Evolutionary conservation across 2,329 filamentous ascomycete species (phyloP).

Genomic region (Fusarium irregulare): DNA sequence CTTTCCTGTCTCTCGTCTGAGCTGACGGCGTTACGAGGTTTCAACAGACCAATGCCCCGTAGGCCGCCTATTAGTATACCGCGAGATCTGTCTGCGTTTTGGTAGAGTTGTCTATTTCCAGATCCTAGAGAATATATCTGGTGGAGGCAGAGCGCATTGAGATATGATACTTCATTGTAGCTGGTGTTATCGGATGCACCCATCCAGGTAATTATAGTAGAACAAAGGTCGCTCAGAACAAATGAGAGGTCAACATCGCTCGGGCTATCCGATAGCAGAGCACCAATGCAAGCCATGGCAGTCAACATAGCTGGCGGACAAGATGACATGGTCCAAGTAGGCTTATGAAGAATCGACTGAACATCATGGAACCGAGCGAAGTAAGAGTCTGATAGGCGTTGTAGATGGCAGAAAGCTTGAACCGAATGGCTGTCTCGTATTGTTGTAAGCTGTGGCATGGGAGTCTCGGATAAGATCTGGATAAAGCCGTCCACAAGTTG

Average conservation of each 20-base stretch:
- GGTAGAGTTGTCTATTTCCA: not conserved
- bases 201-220: constrained; percentile 11
- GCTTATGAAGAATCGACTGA: not conserved
- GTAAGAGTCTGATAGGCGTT: not conserved
- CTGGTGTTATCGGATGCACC: not conserved
- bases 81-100: constrained; percentile 5
- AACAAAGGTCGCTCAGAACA: not conserved
- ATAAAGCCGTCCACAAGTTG: not conserved
- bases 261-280: not conserved
- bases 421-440: not conserved
- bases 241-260: not conserved
- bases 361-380: not conserved
- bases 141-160: not conserved
- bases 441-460: not conserved
- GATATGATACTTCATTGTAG: not conserved
- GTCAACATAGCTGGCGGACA: not conserved
- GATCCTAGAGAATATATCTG: not conserved
- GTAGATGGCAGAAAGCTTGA: not conserved
- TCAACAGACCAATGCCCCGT: not conserved
- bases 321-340: not conserved
- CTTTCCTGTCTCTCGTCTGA: not conserved
- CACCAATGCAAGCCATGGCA: not conserved
- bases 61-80: not conserved
- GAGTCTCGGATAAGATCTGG: not conserved
- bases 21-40: not conserved